A percentile compares a stretch with the other conserved stretches of the same genome.
Conservation (phyloP, 225 moss, liverwort and hornwort genomes). For the Polytrichum commune region DNA sequence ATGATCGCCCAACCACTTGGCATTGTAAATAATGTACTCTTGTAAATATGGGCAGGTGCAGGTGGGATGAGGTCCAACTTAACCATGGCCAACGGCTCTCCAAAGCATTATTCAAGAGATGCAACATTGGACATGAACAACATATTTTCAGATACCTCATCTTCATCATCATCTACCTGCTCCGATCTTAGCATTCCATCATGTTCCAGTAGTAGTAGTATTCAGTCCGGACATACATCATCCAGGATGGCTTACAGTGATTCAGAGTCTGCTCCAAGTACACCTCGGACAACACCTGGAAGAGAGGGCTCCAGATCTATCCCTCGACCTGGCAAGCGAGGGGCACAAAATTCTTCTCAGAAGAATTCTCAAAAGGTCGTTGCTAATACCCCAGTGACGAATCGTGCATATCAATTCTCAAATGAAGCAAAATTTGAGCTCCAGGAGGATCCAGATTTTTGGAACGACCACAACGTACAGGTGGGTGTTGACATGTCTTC, state of each 20-base stretch:
- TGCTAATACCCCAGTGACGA: constrained; percentile 26
- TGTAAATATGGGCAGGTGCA: constrained; percentile 28
- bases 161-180: constrained; percentile 55
- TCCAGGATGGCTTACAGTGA: constrained; percentile 37
- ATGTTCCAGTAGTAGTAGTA: constrained; percentile 52
- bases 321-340: constrained; percentile 53
- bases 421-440: constrained; percentile 38
- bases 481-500: constrained; percentile 9
- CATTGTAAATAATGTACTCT: too few relatives aligned
- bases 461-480: constrained; percentile 71
- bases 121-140: constrained; percentile 23
- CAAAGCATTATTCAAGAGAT: constrained; percentile 34
- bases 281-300: constrained; percentile 53
- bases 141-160: constrained; percentile 52
- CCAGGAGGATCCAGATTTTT: constrained; percentile 59
- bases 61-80: constrained; percentile 47
- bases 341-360: constrained; percentile 14
- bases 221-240: constrained; percentile 47
- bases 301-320: constrained; percentile 30
- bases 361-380: constrained; percentile 23
- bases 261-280: constrained; percentile 51
- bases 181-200: constrained; percentile 60
- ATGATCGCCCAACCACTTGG: too few relatives aligned
- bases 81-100: constrained; percentile 35
- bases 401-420: constrained; percentile 17